Conservation (phyloP, 768 basidiomycete genomes). For the Sporobolomyces phaffii region DNA sequence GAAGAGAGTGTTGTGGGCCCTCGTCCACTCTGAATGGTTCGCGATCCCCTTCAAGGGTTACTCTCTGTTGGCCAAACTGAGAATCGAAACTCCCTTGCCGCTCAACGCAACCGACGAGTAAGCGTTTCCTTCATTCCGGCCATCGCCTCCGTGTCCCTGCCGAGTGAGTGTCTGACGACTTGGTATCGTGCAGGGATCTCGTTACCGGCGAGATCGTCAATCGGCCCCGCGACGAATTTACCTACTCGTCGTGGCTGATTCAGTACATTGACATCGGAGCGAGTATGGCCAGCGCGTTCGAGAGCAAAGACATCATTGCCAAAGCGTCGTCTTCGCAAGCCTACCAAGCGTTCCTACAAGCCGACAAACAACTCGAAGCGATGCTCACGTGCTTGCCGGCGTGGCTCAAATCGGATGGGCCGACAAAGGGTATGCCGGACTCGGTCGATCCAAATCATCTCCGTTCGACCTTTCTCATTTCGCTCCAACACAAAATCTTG, state of each 20-base stretch:
- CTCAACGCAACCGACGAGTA: slow-evolving; percentile 33
- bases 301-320: slow-evolving; percentile 8
- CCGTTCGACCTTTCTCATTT: slow-evolving; percentile 31
- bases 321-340: slow-evolving; percentile 18
- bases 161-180: too few relatives aligned
- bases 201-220: background rate
- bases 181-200: slow-evolving; percentile 25
- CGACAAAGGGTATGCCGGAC: background rate
- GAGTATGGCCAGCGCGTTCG: slow-evolving; percentile 27
- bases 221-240: slow-evolving; percentile 23
- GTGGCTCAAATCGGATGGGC: slow-evolving; percentile 11
- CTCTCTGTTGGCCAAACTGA: slow-evolving; percentile 9
- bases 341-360: slow-evolving; percentile 26
- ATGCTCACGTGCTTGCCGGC: slow-evolving; percentile 11
- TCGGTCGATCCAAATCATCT: slow-evolving; percentile 9
- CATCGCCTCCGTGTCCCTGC: too few relatives aligned
- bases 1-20: slow-evolving; percentile 29
- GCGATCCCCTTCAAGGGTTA: slow-evolving; percentile 28
- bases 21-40: slow-evolving; percentile 33
- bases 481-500: slow-evolving; percentile 34
- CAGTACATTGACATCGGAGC: slow-evolving; percentile 33
- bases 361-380: slow-evolving; percentile 30
- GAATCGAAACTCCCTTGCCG: slow-evolving; percentile 32
- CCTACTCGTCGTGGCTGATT: slow-evolving; percentile 24
- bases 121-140: background rate